Evolutionary conservation across 768 basidiomycete genomes (phyloP).

Genomic region (Xanthoconium stramineum): DNA sequence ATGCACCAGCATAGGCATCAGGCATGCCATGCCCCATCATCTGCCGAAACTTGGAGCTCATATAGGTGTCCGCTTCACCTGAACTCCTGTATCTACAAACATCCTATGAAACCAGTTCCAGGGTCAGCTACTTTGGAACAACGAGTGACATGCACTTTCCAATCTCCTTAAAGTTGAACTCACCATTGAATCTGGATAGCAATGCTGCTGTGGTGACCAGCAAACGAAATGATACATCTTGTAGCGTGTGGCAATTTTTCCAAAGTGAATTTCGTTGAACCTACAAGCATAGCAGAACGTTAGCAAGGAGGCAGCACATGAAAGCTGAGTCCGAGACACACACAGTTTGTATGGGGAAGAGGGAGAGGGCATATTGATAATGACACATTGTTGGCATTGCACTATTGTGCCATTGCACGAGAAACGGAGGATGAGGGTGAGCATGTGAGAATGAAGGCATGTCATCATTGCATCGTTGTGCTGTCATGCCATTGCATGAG

Average conservation of each 20-base stretch:
- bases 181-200: constrained; percentile 82
- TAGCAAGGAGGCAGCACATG: neutral
- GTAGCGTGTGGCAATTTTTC: constrained; percentile 93
- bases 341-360: constrained; percentile 42
- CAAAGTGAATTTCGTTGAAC: constrained; percentile 98
- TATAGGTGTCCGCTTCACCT: constrained; percentile 98
- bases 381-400: no score
- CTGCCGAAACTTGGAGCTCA: constrained; percentile 99
- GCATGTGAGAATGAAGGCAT: no score
- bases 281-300: constrained; percentile 37
- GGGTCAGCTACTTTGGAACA: neutral
- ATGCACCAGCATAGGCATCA: constrained; percentile 85
- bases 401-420: no score
- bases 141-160: constrained; percentile 66
- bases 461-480: no score
- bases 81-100: constrained; percentile 81
- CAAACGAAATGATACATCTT: constrained; percentile 86
- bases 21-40: constrained; percentile 85
- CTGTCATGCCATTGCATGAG: no score
- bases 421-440: no score
- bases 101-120: constrained; percentile 42
- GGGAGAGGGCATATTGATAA: no score
- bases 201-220: constrained; percentile 90
- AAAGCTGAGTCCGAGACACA: constrained; percentile 39
- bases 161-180: constrained; percentile 97